Base-by-base conservation (phyloP, 306 rosid species). In the Rosa persica region DNA sequence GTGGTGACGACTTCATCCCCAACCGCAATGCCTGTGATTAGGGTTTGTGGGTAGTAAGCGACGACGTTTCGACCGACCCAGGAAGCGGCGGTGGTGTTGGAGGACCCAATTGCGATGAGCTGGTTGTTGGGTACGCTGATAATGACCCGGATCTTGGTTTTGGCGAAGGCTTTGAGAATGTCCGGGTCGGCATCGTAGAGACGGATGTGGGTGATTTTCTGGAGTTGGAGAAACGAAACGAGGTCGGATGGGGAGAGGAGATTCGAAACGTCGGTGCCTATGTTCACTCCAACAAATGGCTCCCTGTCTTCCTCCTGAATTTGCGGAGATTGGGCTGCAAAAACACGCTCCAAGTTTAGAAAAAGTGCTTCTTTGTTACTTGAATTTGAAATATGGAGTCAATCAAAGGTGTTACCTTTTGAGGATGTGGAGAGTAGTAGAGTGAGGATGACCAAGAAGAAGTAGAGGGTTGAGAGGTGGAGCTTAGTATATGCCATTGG, bases 1-100 rank as follows among this genome's bases (percentile, higher is more conserved):
- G 96, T 86, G 61, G 94, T 91, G 4, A 93, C 74, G 12, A 93
- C 94, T 84, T 93, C 98, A 23, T 93, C 98, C 17, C 98, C 98
- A 49, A 93, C 93, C 23, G 93, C 81, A 75, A 93, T 78, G 20
- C 77, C 90, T 4, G 91, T 39, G 81, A 93, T 90, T 54, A 88
- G 87, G 2, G 98, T 93, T 2, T 68, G 22, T 2, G 98, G 98
- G 85, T 80, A 84, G 87, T 27, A 76, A 68, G 92, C 90, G 75
- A 76, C 90, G 75, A 93, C 89, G 80, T 93, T 90, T 72, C 86
- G 84, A 6, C 76, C 86, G 79, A 93, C 81, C 98, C 97, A 93
- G 2, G 90, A 40, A 40, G 82, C 85, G 49, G 98, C 98, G 34
- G 97, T 93, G 78, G 89, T 49, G 80, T 90, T 89, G 68, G 98